A percentile compares a stretch with the other conserved stretches of the same genome.
Conservation (phyloP, 768 basidiomycete genomes). For the Termitomyces sp. region DNA sequence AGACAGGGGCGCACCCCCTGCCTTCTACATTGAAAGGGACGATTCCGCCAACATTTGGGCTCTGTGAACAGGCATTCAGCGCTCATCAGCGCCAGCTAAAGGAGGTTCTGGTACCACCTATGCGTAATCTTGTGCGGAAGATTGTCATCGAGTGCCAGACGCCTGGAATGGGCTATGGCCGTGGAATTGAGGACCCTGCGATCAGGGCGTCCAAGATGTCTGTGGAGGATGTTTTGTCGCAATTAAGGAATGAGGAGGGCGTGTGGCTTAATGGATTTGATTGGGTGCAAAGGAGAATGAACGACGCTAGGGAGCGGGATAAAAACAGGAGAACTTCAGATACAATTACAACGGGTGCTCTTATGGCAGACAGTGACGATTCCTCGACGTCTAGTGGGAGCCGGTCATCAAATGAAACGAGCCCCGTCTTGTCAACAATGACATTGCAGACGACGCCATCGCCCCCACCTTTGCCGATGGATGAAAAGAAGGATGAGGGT, state of each 20-base stretch:
- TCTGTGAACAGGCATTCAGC: constrained; percentile 61
- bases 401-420: constrained; percentile 52
- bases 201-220: constrained; percentile 49
- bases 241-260: constrained; percentile 53
- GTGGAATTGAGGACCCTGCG: constrained; percentile 45
- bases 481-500: constrained; percentile 29
- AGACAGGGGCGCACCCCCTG: constrained; percentile 41
- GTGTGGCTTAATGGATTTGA: constrained; percentile 74
- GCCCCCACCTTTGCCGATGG: constrained; percentile 60
- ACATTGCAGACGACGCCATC: constrained; percentile 78
- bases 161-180: constrained; percentile 20
- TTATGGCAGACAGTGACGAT: constrained; percentile 38
- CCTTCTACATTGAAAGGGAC: constrained; percentile 40
- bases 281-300: constrained; percentile 49
- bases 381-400: constrained; percentile 34
- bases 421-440: constrained; percentile 67
- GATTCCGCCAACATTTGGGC: constrained; percentile 51
- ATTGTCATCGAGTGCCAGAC: constrained; percentile 57
- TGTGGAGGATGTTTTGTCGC: constrained; percentile 52
- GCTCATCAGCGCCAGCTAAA: constrained; percentile 56
- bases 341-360: constrained; percentile 2
- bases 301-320: constrained; percentile 25
- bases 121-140: constrained; percentile 64
- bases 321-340: constrained; percentile 19
- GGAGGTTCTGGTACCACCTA: constrained; percentile 53